Evolutionary conservation across 192 early-diverging fungal species (phyloP).

Genomic region (Coemansia sp.): DNA sequence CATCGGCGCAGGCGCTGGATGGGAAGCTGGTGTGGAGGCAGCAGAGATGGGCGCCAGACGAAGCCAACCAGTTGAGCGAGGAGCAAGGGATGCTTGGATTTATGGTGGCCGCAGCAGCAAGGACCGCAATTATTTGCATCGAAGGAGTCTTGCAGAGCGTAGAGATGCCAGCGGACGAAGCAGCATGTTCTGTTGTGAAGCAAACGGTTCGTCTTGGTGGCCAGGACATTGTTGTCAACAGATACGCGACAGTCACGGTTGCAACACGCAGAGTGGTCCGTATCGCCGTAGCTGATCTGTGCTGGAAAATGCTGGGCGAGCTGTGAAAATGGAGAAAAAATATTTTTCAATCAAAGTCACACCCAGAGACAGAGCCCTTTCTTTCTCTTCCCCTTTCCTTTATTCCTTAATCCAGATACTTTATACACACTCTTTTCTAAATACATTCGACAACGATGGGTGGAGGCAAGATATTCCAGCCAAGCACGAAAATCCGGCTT

Average conservation of each 20-base stretch:
- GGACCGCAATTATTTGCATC: conserved; percentile 4
- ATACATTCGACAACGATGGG: conserved; percentile 12
- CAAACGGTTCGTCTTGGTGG: conserved; percentile 39
- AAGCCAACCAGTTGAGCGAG: background rate
- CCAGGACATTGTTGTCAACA: conserved; percentile 7
- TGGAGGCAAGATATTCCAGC: conserved; percentile 53
- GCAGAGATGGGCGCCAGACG: background rate
- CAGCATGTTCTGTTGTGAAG: background rate
- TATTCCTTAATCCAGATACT: background rate
- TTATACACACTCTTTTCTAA: conserved; percentile 1
- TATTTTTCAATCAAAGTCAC: no score
- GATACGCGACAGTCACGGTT: conserved; percentile 15
- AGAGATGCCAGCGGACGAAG: conserved; percentile 2
- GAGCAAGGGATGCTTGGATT: conserved; percentile 1
- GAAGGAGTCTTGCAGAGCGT: conserved; percentile 10
- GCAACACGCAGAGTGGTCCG: conserved; percentile 12
- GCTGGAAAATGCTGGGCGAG: conserved; percentile 23
- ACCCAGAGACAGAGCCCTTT: no score
- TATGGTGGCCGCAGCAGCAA: conserved; percentile 6
- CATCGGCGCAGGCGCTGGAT: conserved; percentile 27
- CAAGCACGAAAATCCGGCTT: conserved; percentile 61
- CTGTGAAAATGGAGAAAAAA: background rate
- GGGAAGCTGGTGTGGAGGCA: conserved; percentile 38
- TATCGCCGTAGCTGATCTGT: conserved; percentile 9
- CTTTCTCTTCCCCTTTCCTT: background rate